Conservation (phyloP, 2,329 filamentous ascomycete genomes). For the Arthroderma sp. region DNA sequence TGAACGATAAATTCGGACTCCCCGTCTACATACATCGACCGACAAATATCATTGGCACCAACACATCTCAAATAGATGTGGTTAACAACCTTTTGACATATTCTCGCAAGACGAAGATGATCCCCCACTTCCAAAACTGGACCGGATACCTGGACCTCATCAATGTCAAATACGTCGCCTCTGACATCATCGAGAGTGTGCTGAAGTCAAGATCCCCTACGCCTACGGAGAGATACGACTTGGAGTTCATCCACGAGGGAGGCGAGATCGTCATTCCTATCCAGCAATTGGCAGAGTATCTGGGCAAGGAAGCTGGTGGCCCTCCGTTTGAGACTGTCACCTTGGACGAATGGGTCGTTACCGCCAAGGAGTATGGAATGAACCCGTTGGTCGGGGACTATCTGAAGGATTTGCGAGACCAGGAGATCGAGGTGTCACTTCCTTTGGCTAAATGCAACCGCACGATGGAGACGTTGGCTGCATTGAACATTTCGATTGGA, state of each 20-base stretch:
- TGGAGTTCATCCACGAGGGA: conserved; percentile 7
- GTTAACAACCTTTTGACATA: conserved; percentile 11
- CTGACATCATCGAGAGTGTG: conserved; percentile 4
- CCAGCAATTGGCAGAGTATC: conserved; percentile 5
- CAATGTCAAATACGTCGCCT: conserved; percentile 8
- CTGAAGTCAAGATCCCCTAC: background rate
- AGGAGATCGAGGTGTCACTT: background rate
- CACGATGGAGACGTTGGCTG: background rate
- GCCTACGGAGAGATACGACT: background rate
- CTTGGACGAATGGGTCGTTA: conserved; percentile 6
- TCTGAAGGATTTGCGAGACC: background rate
- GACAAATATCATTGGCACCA: conserved; percentile 9
- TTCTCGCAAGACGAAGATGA: conserved; percentile 7
- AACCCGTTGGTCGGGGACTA: conserved; percentile 4
- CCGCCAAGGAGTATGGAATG: conserved; percentile 7
- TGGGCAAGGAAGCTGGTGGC: conserved; percentile 6
- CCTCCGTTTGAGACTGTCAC: conserved; percentile 1
- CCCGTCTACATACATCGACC: conserved; percentile 6
- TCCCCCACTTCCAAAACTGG: conserved; percentile 8
- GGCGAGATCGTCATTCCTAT: conserved; percentile 9
- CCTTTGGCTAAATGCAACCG: background rate
- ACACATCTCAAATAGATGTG: conserved; percentile 9
- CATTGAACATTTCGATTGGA: no score
- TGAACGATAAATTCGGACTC: background rate
- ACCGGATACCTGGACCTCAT: conserved; percentile 11